Base-by-base conservation (phyloP, 164 flowering plant genomes). In the Kingdonia uniflora region DNA sequence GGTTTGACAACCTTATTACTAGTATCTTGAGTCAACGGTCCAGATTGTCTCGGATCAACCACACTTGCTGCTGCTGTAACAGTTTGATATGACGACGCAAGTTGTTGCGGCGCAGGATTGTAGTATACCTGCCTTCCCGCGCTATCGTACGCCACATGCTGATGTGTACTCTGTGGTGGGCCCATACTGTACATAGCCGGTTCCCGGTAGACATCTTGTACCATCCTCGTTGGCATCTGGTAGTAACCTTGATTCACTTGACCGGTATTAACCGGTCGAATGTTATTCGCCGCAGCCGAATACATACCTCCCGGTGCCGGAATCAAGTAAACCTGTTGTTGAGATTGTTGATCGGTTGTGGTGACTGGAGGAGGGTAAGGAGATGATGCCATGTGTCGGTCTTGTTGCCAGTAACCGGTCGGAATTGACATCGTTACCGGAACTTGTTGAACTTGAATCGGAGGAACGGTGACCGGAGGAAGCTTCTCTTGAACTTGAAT, bases 91-190 rank as follows among this genome's bases (percentile, higher is more conserved):
- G 25, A 7, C 15, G 45, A 13, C 20, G 29, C 6, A 46, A 66
- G 57, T 14, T 56, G 68, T 13, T 73, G 79, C 5, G 81, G 68
- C 24, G 81, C 52, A 5, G 74, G 40, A 15, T 73, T 61, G 46
- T 86, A 86, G 65, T 71, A 80, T 26, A 86, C 80, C 52, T 76
- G 88, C 59, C 90, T 75, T 22, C 87, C 87, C 14, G 60, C 42
- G 41, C 70, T 66, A 60, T 83, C 95, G 58, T 83, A 86, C 42
- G 72, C 79, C 76, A 81, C 49, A 61, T 71, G 88, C 67, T 1
- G 51, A 2, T 44, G 48, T 21, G n/a, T 44, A 8, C 40, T 19
- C 5, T 51, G 49, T 11, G 55, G 59, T 12, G 68, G 74, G 10
- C 61, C 71, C 39, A 53, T 40, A 21, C 59, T 65, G 64, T 79